Conservation (phyloP, 2,329 filamentous ascomycete genomes). For the Pyricularia sp. region DNA sequence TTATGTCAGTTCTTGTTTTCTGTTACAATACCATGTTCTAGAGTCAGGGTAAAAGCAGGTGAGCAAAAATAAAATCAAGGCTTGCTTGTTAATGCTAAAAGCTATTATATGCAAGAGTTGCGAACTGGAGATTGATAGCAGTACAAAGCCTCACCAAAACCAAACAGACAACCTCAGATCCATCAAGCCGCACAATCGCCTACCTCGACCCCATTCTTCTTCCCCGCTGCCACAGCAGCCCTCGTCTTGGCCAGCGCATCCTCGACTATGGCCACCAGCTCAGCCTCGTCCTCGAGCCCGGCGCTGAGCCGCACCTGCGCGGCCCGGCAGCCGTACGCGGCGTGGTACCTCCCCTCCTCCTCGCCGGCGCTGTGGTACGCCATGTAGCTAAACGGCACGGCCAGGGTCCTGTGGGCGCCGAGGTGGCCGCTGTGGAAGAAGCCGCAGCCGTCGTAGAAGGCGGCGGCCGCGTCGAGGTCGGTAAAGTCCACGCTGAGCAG, state of each 20-base stretch:
- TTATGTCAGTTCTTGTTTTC: background rate
- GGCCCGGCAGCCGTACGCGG: slow-evolving; percentile 25
- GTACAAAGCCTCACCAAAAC: background rate
- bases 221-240: background rate
- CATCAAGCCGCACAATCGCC: background rate
- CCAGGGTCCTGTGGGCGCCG: slow-evolving; percentile 41
- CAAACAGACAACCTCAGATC: background rate
- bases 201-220: background rate
- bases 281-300: slow-evolving; percentile 33
- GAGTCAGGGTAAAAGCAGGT: background rate
- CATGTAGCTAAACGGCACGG: slow-evolving; percentile 36
- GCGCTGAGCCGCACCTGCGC: slow-evolving; percentile 36
- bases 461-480: slow-evolving; percentile 24
- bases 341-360: slow-evolving; percentile 24
- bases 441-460: slow-evolving; percentile 36
- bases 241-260: slow-evolving; percentile 21
- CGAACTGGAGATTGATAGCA: background rate
- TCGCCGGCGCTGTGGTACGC: slow-evolving; percentile 27
- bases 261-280: slow-evolving; percentile 28
- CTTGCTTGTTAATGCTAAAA: too few species aligned
- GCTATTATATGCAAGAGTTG: background rate
- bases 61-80: background rate
- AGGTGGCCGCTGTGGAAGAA: slow-evolving; percentile 44
- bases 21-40: background rate
- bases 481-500: slow-evolving; percentile 42